A percentile compares a stretch with the other conserved stretches of the same genome.
Evolutionary conservation across 768 basidiomycete genomes (phyloP).

Genomic region (Pholiota molesta): DNA sequence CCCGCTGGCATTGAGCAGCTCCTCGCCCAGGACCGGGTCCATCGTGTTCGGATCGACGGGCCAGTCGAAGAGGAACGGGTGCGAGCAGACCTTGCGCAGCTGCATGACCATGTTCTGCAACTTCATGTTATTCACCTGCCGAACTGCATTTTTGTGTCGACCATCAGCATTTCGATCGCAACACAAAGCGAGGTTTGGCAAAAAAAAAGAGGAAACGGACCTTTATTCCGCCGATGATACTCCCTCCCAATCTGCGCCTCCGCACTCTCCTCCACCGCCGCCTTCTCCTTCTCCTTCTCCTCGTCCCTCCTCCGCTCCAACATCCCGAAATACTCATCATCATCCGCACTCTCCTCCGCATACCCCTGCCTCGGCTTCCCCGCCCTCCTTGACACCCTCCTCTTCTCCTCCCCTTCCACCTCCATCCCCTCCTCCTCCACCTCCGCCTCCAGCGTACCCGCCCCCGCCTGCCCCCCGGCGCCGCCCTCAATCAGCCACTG

Average conservation of each 20-base stretch:
- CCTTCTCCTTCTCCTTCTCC: constrained; percentile 41
- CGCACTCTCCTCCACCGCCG: neutral
- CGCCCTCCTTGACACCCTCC: constrained; percentile 33
- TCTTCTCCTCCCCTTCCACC: constrained; percentile 25
- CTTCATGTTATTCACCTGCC: constrained; percentile 88
- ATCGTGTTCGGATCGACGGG: constrained; percentile 64
- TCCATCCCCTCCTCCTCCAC: constrained; percentile 25
- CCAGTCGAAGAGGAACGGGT: constrained; percentile 92
- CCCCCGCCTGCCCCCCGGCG: constrained; percentile 23
- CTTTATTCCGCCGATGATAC: constrained; percentile 57
- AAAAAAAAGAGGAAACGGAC: constrained; percentile 40
- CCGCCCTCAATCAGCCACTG: constrained; percentile 54
- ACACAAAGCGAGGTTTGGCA: no score
- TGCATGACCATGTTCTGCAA: constrained; percentile 98
- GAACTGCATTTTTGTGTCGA: constrained; percentile 47
- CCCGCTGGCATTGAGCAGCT: constrained; percentile 84
- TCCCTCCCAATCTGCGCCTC: constrained; percentile 58
- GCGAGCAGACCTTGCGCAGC: constrained; percentile 93
- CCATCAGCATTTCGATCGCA: neutral
- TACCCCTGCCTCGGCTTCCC: constrained; percentile 47
- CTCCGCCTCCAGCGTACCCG: constrained; percentile 15
- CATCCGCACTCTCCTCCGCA: constrained; percentile 55
- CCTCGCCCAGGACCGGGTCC: constrained; percentile 70
- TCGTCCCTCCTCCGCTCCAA: constrained; percentile 49
- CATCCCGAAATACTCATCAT: constrained; percentile 68